These are phyloP conservation scores for Colletotrichum tamarilloi DNA, from an alignment of 2,329 filamentous ascomycete genomes.

Conservation along the genomic window DNA sequence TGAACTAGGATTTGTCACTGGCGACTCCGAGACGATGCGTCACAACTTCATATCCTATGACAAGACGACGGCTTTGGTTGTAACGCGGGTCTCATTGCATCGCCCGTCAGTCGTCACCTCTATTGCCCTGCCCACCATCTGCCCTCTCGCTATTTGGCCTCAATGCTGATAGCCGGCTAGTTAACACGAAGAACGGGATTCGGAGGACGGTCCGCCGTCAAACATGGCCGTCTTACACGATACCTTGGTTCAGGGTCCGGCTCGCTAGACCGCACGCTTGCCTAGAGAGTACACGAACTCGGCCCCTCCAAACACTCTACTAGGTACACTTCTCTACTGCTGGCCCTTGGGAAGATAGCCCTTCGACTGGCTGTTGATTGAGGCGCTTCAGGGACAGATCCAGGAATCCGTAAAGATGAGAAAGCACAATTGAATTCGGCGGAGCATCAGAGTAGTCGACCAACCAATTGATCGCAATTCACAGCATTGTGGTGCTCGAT, in stretches of 20 bases:
- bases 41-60: not conserved
- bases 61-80: not conserved
- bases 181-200: not conserved
- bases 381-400: slow-evolving; percentile 5
- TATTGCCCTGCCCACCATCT: not conserved
- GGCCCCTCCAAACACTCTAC: not conserved
- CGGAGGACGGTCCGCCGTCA: not conserved
- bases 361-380: slow-evolving; percentile 4
- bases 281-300: not conserved
- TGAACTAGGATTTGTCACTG: not conserved
- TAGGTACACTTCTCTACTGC: not conserved
- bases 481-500: slow-evolving; percentile 23
- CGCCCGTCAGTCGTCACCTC: not conserved
- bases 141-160: not conserved
- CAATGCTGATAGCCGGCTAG: not conserved
- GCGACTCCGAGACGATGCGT: not conserved
- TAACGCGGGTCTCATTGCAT: slow-evolving; percentile 1
- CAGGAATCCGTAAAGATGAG: slow-evolving; percentile 8
- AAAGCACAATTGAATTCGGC: not conserved
- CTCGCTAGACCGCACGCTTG: not conserved
- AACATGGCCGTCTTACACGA: not conserved
- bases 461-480: slow-evolving; percentile 1
- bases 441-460: not conserved
- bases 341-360: not conserved
- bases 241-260: not conserved